Base-by-base conservation (phyloP, 148 eudicot species). In the Suaeda aralocaspica region DNA sequence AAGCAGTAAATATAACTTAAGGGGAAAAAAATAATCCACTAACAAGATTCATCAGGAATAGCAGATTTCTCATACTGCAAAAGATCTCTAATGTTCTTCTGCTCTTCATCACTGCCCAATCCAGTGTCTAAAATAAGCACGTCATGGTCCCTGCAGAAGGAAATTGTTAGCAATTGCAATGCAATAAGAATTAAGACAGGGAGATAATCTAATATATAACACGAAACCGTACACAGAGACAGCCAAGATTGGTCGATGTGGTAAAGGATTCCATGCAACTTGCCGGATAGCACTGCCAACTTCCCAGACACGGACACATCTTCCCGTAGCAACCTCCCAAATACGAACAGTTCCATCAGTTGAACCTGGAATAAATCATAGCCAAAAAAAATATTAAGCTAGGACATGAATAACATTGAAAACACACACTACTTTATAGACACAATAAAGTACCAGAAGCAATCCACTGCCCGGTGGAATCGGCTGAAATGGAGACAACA, bases 311-410 rank as follows among this genome's bases (percentile, higher is more conserved):
- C 81, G 89, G 26, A 88, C 74, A 76, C 97, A 91, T 82, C 97
- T 89, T 69, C 99, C 93, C 66, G 91, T 91, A 58, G 87, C 91
- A 51, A 91, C 91, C 72, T 89, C 96, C 99, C 99, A 95, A 61
- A 95, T 66, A 25, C 97, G 90, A 46, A 89, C 93, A 64, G 92
- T 89, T 53, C 93, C 92, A 74, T 95, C 99, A 63, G 72, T 85
- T 50, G 99, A 95, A 68, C 99, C 99, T 95, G 59, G 18, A 67
- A 21, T 34, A 56, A 21, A 57, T 39, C n/a, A 25, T 24, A 10
- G 5, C 30, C 3, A 42, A 31, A 30, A 11, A 13, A 39, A 44
- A 50, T 28, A 18, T 48, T 73, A 6, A 64, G 69, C 34, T 53
- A 42, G 60, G n/a, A 28, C 16, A 12, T 18, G 42, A 72, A 29